Percentiles rank a stretch among this genome's conserved stretches.
phyloP scores from a whole-genome alignment of 768 basidiomycete genomes.

The Boletus insuetus region DNA sequence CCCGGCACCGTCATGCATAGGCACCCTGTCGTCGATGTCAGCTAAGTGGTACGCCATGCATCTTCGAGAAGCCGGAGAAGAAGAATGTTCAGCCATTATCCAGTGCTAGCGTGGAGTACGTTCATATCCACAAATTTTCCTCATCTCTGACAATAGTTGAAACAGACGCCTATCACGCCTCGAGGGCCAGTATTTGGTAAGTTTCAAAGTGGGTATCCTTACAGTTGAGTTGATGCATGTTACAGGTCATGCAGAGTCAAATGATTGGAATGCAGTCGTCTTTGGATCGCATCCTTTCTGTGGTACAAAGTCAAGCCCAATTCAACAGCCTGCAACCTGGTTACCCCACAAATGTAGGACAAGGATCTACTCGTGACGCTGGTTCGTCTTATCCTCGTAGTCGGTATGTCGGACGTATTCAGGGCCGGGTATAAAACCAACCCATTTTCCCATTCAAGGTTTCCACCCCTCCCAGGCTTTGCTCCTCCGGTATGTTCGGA shows the following conservation, averaged over 20 bases:
- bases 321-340: slow-evolving; percentile 28
- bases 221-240: neutral
- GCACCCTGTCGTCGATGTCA: slow-evolving; percentile 90
- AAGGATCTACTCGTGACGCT: slow-evolving; percentile 25
- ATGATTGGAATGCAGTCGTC: slow-evolving; percentile 95
- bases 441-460: slow-evolving; percentile 40
- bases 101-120: slow-evolving; percentile 72
- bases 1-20: slow-evolving; percentile 61
- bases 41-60: slow-evolving; percentile 71
- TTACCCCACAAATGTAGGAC: slow-evolving; percentile 11
- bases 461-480: slow-evolving; percentile 89
- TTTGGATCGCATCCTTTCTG: slow-evolving; percentile 75
- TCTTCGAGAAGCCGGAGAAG: slow-evolving; percentile 92
- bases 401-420: slow-evolving; percentile 34
- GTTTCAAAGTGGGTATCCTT: slow-evolving; percentile 1
- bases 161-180: slow-evolving; percentile 75
- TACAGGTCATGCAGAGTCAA: slow-evolving; percentile 85
- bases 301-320: slow-evolving; percentile 49
- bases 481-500: slow-evolving; percentile 70
- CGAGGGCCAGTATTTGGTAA: slow-evolving; percentile 82
- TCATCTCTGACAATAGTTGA: slow-evolving; percentile 21
- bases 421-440: slow-evolving; percentile 17
- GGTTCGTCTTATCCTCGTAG: slow-evolving; percentile 29
- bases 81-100: slow-evolving; percentile 63
- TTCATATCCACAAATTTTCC: slow-evolving; percentile 11